These are phyloP conservation scores for Rosa chinensis DNA, from an alignment of 306 rosid species.

Conservation along the genomic window DNA sequence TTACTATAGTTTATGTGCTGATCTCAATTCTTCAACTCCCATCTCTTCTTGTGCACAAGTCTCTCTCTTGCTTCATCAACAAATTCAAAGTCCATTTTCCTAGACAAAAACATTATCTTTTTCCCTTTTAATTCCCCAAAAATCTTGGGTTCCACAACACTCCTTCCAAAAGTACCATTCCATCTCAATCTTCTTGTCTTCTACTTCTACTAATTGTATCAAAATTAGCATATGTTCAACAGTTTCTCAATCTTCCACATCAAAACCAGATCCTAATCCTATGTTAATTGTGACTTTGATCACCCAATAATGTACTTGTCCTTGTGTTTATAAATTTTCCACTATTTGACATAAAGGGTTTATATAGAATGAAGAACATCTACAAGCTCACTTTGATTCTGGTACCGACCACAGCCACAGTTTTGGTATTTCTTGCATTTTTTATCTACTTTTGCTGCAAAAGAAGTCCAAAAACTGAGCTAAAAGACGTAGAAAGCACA, in stretches of 20 bases:
- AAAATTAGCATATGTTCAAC: slow-evolving; percentile 23
- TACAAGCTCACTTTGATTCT: slow-evolving; percentile 50
- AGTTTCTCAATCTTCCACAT: slow-evolving; percentile 20
- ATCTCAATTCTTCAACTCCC: slow-evolving; percentile 20
- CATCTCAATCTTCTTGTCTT: slow-evolving; percentile 50
- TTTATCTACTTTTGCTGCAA: slow-evolving; percentile 44
- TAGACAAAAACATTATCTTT: background rate
- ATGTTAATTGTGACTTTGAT: slow-evolving; percentile 1
- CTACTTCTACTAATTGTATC: slow-evolving; percentile 12
- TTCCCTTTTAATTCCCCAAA: slow-evolving; percentile 24
- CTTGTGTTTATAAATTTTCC: slow-evolving; percentile 8
- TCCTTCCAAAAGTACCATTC: slow-evolving; percentile 37
- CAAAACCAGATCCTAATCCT: slow-evolving; percentile 41
- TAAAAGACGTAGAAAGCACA: slow-evolving; percentile 54
- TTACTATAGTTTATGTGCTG: slow-evolving; percentile 32
- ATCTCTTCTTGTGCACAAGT: slow-evolving; percentile 14
- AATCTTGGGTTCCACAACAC: slow-evolving; percentile 36
- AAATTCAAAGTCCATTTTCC: slow-evolving; percentile 23
- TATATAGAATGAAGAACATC: slow-evolving; percentile 36
- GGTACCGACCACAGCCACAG: slow-evolving; percentile 34
- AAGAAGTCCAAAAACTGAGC: slow-evolving; percentile 32
- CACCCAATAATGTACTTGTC: slow-evolving; percentile 11
- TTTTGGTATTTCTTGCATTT: slow-evolving; percentile 40
- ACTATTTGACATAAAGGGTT: slow-evolving; percentile 13
- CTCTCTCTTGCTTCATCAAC: slow-evolving; percentile 26